phyloP scores from a whole-genome alignment of 139 green algal genomes.

The Limnomonas spitsbergensis region DNA sequence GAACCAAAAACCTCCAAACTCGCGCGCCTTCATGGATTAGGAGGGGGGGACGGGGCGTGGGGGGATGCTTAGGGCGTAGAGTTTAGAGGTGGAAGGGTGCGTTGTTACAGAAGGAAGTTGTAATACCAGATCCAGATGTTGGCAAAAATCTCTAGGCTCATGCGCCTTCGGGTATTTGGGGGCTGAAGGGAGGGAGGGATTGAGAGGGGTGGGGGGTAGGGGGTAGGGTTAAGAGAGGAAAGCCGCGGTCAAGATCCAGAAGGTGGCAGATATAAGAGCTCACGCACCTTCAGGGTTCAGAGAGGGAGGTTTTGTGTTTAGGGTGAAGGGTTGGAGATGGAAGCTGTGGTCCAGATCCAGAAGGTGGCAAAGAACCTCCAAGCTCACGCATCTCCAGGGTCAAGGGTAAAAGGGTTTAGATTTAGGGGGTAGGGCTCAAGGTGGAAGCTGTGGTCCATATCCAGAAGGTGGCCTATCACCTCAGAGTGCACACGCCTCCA shows the following conservation, averaged over 20 bases:
- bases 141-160: no score
- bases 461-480: constrained; percentile 75
- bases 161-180: no score
- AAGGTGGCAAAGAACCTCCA: constrained; percentile 77
- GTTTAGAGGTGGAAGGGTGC: no score
- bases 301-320: background rate
- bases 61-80: no score
- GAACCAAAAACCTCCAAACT: no score
- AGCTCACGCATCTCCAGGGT: constrained; percentile 38
- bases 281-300: constrained; percentile 32
- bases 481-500: constrained; percentile 57
- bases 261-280: constrained; percentile 69
- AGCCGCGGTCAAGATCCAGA: constrained; percentile 74
- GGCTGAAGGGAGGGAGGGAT: no score
- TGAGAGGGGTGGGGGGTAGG: no score
- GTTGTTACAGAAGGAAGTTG: no score
- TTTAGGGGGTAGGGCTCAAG: constrained; percentile 73
- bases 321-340: constrained; percentile 82
- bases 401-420: background rate
- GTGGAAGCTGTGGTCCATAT: constrained; percentile 80
- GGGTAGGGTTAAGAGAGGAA: no score
- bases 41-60: no score
- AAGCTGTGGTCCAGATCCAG: constrained; percentile 77
- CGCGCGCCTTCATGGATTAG: no score
- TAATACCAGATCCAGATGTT: no score